Base-by-base conservation (phyloP, 306 rosid species). In the Malus orientalis region DNA sequence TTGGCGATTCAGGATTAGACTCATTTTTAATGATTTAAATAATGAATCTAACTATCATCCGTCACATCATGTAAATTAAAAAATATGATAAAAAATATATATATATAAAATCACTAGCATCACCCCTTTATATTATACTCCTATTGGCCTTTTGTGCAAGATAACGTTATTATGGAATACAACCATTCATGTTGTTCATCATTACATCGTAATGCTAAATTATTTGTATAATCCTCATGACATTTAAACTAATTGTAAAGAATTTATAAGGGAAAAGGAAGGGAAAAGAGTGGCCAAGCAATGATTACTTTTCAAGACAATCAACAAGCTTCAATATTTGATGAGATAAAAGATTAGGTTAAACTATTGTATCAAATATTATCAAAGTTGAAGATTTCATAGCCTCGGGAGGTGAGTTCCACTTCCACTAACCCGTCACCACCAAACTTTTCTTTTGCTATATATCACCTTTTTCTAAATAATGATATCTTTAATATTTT, bases 171-270 rank as follows among this genome's bases (percentile, higher is more conserved):
- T 19, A 42, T 61, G 68, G 47, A 25, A 57, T 40, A 55, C 67
- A 75, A 81, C 51, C 73, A 20, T 75, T 70, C 69, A 76, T 70
- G 66, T 30, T n/a, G 40, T 44, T 71, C 67, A 81, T 81, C 64
- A 66, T 81, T 66, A 33, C 78, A 32, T 57, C 63, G 60, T 49
- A 49, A 62, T 27, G 19, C 59, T 53, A 33, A 36, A 29, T 47
- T 76, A 63, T 66, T 61, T 61, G 54, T 40, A 70, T 70, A 70
- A 61, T 64, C 55, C 30, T 30, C 25, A 64, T 72, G 60, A 25
- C 62, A 79, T 33, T 70, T 78, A 44, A 32, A 70, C 58, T 32
- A 38, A 20, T 9, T 65, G 65, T n/a, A 73, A 76, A 72, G 15
- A 65, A 78, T n/a, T 29, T 60, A 67, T 57, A 16, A 51, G 69